A percentile compares a stretch with the other conserved stretches of the same genome.
Evolutionary conservation across 495 filamentous ascomycete species (phyloP).

Genomic region (Hypoxylon perforatum): DNA sequence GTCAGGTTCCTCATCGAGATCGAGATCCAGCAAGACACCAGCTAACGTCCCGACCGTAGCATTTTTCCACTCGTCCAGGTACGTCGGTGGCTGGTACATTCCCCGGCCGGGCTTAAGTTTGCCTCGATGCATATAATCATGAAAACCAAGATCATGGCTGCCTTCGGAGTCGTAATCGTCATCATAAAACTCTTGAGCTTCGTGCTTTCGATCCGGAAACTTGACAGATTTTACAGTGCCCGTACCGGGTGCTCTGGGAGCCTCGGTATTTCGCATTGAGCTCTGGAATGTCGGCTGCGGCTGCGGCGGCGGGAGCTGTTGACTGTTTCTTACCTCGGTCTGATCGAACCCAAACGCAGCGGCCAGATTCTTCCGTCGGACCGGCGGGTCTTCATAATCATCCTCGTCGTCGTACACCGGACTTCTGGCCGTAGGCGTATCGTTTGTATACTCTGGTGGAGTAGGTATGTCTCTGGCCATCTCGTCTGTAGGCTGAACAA

Average conservation of each 20-base stretch:
- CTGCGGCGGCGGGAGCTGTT: constrained; percentile 15
- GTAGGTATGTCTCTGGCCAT: constrained; percentile 4
- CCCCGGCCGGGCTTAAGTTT: constrained; percentile 54
- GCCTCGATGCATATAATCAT: constrained; percentile 57
- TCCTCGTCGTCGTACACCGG: constrained; percentile 37
- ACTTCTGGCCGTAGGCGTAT: constrained; percentile 41
- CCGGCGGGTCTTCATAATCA: constrained; percentile 31
- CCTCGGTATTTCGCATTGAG: constrained; percentile 25
- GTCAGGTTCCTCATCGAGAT: constrained; percentile 49
- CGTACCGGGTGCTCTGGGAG: constrained; percentile 17
- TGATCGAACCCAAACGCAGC: constrained; percentile 19
- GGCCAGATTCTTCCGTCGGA: constrained; percentile 30
- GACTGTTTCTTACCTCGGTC: constrained; percentile 18
- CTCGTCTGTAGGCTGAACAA: constrained; percentile 15
- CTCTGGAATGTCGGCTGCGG: constrained; percentile 23
- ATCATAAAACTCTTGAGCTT: constrained; percentile 23
- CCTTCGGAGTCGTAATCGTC: constrained; percentile 41
- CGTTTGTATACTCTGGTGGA: constrained; percentile 19
- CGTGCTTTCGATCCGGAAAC: constrained; percentile 41
- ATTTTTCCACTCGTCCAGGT: constrained; percentile 69
- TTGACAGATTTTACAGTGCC: constrained; percentile 43
- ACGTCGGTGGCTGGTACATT: constrained; percentile 57
- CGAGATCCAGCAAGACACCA: constrained; percentile 60
- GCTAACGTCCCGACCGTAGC: constrained; percentile 62
- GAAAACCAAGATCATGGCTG: constrained; percentile 50